These are phyloP conservation scores for Penicillium decumbens DNA, from an alignment of 2,329 filamentous ascomycete species.

Conservation along the genomic window DNA sequence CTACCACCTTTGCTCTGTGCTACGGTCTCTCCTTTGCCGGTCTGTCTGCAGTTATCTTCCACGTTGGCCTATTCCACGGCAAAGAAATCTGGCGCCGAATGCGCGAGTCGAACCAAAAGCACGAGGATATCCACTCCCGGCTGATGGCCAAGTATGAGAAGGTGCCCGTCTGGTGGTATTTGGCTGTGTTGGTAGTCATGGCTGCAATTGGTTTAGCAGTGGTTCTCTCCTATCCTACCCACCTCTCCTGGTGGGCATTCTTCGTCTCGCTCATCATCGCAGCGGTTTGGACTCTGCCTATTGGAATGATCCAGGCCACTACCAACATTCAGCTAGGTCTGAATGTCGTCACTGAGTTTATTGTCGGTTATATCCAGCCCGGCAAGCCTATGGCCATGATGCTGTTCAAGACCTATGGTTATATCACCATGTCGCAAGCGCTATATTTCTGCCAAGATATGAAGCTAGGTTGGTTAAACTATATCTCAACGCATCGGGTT, in stretches of 20 bases:
- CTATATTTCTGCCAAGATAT: constrained; percentile 62
- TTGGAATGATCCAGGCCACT: constrained; percentile 62
- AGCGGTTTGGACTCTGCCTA: constrained; percentile 58
- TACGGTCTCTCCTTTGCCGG: constrained; percentile 71
- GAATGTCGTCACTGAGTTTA: constrained; percentile 69
- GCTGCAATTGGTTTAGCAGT: constrained; percentile 49
- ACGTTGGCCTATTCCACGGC: constrained; percentile 64
- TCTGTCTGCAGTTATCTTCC: constrained; percentile 64
- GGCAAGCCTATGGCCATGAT: constrained; percentile 68
- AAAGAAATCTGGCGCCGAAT: constrained; percentile 62
- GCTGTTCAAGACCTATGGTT: constrained; percentile 72
- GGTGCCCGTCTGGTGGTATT: constrained; percentile 57
- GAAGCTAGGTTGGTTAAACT: constrained; percentile 48
- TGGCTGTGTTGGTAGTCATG: constrained; percentile 45
- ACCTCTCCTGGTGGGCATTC: constrained; percentile 69
- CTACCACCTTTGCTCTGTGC: constrained; percentile 64
- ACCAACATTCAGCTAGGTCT: constrained; percentile 63
- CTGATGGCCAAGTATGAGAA: constrained; percentile 56
- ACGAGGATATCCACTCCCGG: constrained; percentile 52
- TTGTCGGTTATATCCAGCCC: constrained; percentile 68
- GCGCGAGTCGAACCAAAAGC: constrained; percentile 52
- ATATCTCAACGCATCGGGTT: too few species aligned
- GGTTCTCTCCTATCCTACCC: constrained; percentile 56
- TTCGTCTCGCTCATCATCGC: constrained; percentile 62
- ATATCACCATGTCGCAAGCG: constrained; percentile 63